Conservation (phyloP, 2,329 filamentous ascomycete species). For the Penicillium janthinellum region DNA sequence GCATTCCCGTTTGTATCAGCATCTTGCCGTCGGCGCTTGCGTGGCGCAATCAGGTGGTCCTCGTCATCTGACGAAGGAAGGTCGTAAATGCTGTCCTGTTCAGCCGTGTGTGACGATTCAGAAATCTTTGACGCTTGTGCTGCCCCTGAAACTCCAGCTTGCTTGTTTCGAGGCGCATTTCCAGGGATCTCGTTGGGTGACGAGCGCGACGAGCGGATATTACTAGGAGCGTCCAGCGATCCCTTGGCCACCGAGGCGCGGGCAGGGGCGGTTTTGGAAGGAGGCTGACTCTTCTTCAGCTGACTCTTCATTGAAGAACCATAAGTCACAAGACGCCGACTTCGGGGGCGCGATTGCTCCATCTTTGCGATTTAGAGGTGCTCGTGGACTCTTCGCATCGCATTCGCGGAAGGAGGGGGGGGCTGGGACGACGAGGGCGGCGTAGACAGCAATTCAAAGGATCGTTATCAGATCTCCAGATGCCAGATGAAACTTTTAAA, state of each 20-base stretch:
- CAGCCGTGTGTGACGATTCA: not conserved
- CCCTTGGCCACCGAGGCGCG: conserved; percentile 1
- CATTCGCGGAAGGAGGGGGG: conserved; percentile 2
- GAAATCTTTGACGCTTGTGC: not conserved
- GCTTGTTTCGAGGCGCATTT: conserved; percentile 7
- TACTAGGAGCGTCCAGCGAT: not conserved
- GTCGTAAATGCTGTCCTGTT: conserved; percentile 28
- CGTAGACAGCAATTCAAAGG: not conserved
- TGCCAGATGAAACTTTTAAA: not conserved
- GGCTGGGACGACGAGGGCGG: not conserved
- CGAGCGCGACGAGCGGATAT: conserved; percentile 1
- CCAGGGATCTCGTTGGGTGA: not conserved
- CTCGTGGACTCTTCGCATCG: conserved; percentile 4
- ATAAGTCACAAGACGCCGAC: conserved; percentile 42
- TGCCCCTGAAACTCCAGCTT: conserved; percentile 1
- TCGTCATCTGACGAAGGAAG: conserved; percentile 34
- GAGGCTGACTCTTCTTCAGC: conserved; percentile 9
- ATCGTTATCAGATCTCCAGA: not conserved
- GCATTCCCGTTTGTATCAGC: not conserved
- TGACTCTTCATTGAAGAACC: conserved; percentile 30
- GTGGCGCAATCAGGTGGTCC: conserved; percentile 10
- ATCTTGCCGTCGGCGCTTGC: conserved; percentile 25
- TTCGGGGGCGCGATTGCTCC: conserved; percentile 20
- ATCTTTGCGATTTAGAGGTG: conserved; percentile 14
- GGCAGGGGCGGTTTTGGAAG: conserved; percentile 1